Evolutionary conservation across 2,329 filamentous ascomycete species (phyloP).

Genomic region (Xylariales sp.): DNA sequence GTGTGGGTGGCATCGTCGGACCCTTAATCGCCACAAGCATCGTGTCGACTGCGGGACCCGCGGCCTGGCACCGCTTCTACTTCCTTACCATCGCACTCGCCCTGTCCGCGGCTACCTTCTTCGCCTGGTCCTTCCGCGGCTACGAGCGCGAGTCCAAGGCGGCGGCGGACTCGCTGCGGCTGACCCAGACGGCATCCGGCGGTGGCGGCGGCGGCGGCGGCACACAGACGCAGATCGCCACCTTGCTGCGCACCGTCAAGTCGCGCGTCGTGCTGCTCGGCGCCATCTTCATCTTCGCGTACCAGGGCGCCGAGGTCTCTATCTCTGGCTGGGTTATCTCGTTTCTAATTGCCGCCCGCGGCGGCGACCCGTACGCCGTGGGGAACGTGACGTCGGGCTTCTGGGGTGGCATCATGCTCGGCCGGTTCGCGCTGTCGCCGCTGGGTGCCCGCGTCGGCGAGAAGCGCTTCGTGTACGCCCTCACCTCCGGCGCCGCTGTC

Average conservation of each 20-base stretch:
- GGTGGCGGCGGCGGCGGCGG: slow-evolving; percentile 13
- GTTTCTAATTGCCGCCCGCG: slow-evolving; percentile 69
- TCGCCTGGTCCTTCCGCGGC: slow-evolving; percentile 63
- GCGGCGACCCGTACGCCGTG: slow-evolving; percentile 64
- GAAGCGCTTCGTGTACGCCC: slow-evolving; percentile 60
- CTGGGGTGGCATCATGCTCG: slow-evolving; percentile 70
- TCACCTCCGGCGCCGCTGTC: slow-evolving; percentile 55
- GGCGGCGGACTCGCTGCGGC: slow-evolving; percentile 13
- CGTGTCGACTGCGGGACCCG: slow-evolving; percentile 51
- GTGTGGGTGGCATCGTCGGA: slow-evolving; percentile 59
- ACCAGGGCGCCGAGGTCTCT: slow-evolving; percentile 79
- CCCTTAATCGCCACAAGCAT: slow-evolving; percentile 73
- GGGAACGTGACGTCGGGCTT: slow-evolving; percentile 75
- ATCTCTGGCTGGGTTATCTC: slow-evolving; percentile 86
- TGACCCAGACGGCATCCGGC: too few species aligned
- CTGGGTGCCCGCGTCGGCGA: slow-evolving; percentile 66
- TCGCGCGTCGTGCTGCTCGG: slow-evolving; percentile 64
- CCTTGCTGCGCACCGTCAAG: slow-evolving; percentile 45
- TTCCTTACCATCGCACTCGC: slow-evolving; percentile 58
- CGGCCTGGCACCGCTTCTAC: slow-evolving; percentile 70
- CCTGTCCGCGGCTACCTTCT: slow-evolving; percentile 50
- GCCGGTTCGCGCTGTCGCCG: slow-evolving; percentile 66
- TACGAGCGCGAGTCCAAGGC: slow-evolving; percentile 58
- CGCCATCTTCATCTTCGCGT: slow-evolving; percentile 78
- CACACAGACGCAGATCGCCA: slow-evolving; percentile 30